Evolutionary conservation across 306 rosid genomes (phyloP), one percentile per base, ranked within the genome.

Genomic region (Elaeagnus macrophylla): DNA sequence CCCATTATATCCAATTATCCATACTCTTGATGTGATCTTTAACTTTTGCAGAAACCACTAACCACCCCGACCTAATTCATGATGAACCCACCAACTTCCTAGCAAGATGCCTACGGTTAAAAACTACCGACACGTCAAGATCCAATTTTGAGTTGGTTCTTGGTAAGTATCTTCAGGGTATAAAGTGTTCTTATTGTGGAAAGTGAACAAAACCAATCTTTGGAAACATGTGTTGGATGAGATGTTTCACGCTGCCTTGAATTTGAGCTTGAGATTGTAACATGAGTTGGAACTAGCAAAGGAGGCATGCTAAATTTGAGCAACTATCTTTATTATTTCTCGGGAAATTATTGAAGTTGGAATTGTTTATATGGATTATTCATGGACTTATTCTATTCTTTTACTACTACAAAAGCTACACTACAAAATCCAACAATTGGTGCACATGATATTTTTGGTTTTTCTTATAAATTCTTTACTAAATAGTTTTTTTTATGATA

Each of bases 231-330:
- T 80, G 46, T 75, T 86, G 39, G 96, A 84, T 60, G 96, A 91
- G 84, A 80, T 91, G 93, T 75, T 76, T 70, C 93, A 86, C 32
- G 89, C 95, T n/a, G 93, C 96, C 54, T 75, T 80, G 73, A 91
- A 91, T 76, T 75, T 91, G 81, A 72, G 73, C 71, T 68, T 56
- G 48, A 75, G 93, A 71, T 60, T 69, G 52, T 74, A 78, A 59
- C 70, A 66, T 49, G 93, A 86, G 79, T 68, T 59, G 53, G 89
- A 84, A 62, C 74, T 80, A 58, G 69, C 69, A 48, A 76, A 68
- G 53, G 97, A 84, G 93, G 97, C 84, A 7, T 41, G 83, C 59
- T 19, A 46, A 62, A 39, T 14, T 35, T 12, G 2, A 36, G 49
- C 8, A 7, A 16, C 36, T 47, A 12, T 53, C 43, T 3, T 8